Conservation (phyloP, 352 stramenopile genomes). For the Globisporangium barbulae region DNA sequence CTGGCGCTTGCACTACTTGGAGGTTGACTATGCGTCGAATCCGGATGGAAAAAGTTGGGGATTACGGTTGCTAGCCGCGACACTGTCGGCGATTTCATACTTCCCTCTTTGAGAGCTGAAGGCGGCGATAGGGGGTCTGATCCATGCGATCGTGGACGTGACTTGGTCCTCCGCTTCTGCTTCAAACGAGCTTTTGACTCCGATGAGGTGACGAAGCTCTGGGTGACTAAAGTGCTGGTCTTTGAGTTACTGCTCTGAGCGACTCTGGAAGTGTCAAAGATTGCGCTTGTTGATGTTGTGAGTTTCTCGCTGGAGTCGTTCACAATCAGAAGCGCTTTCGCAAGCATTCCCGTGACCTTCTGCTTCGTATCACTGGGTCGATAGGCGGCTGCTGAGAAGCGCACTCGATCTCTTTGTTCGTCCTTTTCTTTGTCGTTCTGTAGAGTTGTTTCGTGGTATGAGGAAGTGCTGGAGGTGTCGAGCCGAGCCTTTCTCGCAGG, state of each 20-base stretch:
- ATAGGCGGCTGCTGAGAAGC: constrained; percentile 8
- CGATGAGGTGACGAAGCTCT: constrained; percentile 2
- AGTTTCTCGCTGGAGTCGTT: constrained; percentile 10
- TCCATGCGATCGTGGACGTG: constrained; percentile 14
- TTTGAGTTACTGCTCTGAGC: not conserved
- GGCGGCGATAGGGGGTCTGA: constrained; percentile 13
- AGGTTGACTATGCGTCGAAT: constrained; percentile 12
- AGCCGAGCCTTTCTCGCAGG: constrained; percentile 16
- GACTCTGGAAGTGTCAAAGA: constrained; percentile 1
- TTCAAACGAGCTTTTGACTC: constrained; percentile 14
- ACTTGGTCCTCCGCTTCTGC: constrained; percentile 11
- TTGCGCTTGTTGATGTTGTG: not conserved
- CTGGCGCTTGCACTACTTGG: not conserved
- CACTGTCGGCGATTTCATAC: constrained; percentile 15
- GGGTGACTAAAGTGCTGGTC: not conserved
- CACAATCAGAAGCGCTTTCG: constrained; percentile 16
- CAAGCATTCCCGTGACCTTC: constrained; percentile 16
- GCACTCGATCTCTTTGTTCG: constrained; percentile 8
- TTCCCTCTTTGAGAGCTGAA: constrained; percentile 1
- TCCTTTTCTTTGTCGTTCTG: not conserved
- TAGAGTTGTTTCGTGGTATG: not conserved
- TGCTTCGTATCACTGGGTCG: constrained; percentile 19
- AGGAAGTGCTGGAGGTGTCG: not conserved
- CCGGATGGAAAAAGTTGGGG: constrained; percentile 45
- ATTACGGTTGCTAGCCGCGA: constrained; percentile 22